phyloP scores from a whole-genome alignment of 345 rosid species.

The Excoecaria agallocha region DNA sequence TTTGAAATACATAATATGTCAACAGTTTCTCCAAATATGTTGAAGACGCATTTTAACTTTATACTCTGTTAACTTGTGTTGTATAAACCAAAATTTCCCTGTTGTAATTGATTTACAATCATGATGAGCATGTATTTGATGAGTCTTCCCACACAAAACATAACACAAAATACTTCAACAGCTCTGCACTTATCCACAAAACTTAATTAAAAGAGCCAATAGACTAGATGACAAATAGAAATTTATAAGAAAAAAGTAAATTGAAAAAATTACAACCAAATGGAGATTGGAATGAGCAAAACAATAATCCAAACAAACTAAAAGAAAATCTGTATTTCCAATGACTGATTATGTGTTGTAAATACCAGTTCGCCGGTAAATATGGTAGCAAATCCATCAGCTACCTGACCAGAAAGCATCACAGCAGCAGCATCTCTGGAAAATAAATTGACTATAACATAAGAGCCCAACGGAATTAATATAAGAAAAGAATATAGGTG shows the following conservation, averaged over 20 bases:
- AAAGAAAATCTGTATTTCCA: neutral
- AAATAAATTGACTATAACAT: slow-evolving; percentile 1
- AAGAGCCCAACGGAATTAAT: neutral
- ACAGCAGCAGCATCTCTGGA: slow-evolving; percentile 79
- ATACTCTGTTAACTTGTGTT: neutral
- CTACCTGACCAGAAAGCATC: slow-evolving; percentile 94
- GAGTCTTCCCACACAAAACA: neutral
- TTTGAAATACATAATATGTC: neutral
- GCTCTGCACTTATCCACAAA: neutral
- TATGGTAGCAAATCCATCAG: slow-evolving; percentile 83
- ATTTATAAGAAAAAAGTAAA: neutral
- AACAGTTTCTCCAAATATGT: neutral
- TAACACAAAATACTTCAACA: neutral
- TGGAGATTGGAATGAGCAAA: neutral
- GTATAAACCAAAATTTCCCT: neutral
- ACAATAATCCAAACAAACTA: neutral
- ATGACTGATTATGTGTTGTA: neutral
- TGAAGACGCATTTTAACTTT: neutral
- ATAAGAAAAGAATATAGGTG: neutral
- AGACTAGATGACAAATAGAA: neutral
- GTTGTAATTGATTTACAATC: neutral
- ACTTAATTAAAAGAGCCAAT: neutral
- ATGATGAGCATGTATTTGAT: neutral
- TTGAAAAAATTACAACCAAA: neutral
- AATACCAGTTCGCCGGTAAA: slow-evolving; percentile 88